phyloP scores from a whole-genome alignment of 805 yeast genomes.

The Starmerella sp. region DNA sequence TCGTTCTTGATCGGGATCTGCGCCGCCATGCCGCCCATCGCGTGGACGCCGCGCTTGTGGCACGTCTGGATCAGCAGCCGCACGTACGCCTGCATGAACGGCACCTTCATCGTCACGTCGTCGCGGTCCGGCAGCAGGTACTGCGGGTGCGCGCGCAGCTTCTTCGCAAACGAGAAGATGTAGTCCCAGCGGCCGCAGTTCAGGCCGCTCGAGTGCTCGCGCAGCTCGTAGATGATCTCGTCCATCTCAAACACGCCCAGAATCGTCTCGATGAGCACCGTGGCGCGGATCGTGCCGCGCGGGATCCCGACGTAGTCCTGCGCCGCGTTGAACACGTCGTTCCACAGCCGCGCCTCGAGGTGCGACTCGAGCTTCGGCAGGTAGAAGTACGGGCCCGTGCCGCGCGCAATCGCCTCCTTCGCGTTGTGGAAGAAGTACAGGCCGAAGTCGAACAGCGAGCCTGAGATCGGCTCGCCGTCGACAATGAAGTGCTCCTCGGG shows the following conservation, averaged over 20 bases:
- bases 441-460: constrained; percentile 59
- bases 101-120: constrained; percentile 58
- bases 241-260: constrained; percentile 70
- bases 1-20: constrained; percentile 64
- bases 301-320: constrained; percentile 54
- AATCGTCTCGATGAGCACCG: constrained; percentile 61
- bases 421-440: constrained; percentile 62
- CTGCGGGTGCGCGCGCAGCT: constrained; percentile 49
- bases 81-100: constrained; percentile 59
- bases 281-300: constrained; percentile 60
- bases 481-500: constrained; percentile 53
- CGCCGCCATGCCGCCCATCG: constrained; percentile 74
- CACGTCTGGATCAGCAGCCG: constrained; percentile 54
- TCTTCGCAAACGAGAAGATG: constrained; percentile 59
- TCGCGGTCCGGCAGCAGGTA: constrained; percentile 58
- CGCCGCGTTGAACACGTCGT: constrained; percentile 52
- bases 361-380: constrained; percentile 71
- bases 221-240: constrained; percentile 61
- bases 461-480: constrained; percentile 58
- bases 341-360: constrained; percentile 65
- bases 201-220: constrained; percentile 60
- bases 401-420: constrained; percentile 42
- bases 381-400: constrained; percentile 62
- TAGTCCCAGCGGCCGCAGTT: constrained; percentile 75
- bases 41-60: constrained; percentile 62